Conservation (phyloP, 108 stramenopile species). For the Nitzschia inconspicua region DNA sequence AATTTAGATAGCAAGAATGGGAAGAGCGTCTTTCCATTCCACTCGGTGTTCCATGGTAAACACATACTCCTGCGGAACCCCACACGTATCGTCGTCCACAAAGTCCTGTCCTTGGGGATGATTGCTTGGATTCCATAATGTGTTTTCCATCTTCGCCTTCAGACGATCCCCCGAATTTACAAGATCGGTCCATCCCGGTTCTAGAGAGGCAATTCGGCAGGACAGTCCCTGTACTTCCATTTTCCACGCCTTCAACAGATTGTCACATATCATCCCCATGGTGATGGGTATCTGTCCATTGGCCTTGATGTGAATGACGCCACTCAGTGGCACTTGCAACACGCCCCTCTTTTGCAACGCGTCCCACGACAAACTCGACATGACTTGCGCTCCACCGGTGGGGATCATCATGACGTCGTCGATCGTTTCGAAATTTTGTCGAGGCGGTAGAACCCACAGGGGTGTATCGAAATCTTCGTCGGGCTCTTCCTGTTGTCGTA, state of each 20-base stretch:
- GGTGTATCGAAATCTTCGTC: not conserved
- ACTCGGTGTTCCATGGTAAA: too few species aligned
- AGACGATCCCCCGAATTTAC: not conserved
- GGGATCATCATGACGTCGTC: conserved; percentile 26
- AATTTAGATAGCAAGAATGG: too few species aligned
- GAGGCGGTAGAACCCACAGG: conserved; percentile 26
- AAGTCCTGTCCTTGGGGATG: too few species aligned
- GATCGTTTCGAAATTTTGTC: conserved; percentile 23
- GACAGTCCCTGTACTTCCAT: conserved; percentile 26
- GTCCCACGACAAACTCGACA: conserved; percentile 24
- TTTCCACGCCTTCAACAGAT: conserved; percentile 22
- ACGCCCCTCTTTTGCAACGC: conserved; percentile 24
- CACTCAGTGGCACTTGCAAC: conserved; percentile 26
- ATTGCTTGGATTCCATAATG: not conserved
- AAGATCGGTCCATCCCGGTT: conserved; percentile 33
- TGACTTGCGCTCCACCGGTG: conserved; percentile 8
- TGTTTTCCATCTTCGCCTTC: not conserved
- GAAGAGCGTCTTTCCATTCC: too few species aligned
- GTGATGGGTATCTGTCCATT: conserved; percentile 26
- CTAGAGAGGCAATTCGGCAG: conserved; percentile 24
- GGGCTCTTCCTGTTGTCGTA: conserved; percentile 6
- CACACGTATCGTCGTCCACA: too few species aligned
- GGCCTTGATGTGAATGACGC: conserved; percentile 36
- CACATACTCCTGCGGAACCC: too few species aligned
- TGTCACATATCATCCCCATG: conserved; percentile 37